A percentile compares a stretch with the other conserved stretches of the same genome.
Conservation (phyloP, 2,329 filamentous ascomycete genomes). For the Aspergillus nomiae region DNA sequence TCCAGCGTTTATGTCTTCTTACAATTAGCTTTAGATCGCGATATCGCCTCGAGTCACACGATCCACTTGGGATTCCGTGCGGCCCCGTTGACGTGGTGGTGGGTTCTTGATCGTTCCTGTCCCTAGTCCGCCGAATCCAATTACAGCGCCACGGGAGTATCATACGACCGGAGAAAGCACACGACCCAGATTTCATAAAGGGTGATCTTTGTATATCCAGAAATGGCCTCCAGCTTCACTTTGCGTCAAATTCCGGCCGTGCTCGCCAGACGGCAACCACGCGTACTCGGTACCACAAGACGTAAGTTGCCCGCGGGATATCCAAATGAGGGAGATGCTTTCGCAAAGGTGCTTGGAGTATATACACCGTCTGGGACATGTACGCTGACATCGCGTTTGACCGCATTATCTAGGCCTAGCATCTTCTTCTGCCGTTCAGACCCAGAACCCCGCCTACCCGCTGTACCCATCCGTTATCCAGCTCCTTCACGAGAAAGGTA, state of each 20-base stretch:
- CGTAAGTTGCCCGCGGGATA: conserved; percentile 33
- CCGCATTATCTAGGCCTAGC: conserved; percentile 31
- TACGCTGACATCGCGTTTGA: background rate
- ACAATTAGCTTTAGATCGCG: conserved; percentile 10
- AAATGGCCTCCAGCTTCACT: conserved; percentile 39
- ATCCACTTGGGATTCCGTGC: conserved; percentile 18
- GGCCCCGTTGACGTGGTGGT: conserved; percentile 25
- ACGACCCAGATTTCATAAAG: conserved; percentile 6
- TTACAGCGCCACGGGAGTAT: conserved; percentile 13
- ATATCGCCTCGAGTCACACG: conserved; percentile 6
- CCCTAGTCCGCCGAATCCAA: conserved; percentile 22
- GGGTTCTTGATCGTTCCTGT: conserved; percentile 28
- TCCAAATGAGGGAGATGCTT: background rate
- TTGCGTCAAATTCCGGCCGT: conserved; percentile 35
- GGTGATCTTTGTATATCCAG: conserved; percentile 9
- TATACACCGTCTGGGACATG: background rate
- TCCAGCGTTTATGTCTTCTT: conserved; percentile 21
- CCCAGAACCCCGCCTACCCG: conserved; percentile 50
- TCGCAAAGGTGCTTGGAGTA: background rate
- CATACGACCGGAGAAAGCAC: background rate
- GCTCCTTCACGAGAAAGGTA: conserved; percentile 75
- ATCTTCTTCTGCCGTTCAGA: conserved; percentile 36
- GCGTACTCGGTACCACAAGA: conserved; percentile 30
- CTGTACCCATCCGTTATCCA: conserved; percentile 76
- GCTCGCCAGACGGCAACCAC: conserved; percentile 38